Evolutionary conservation across 2,329 filamentous ascomycete species (phyloP), one percentile per base, ranked within the genome.

Genomic region (Penicillium sp.): DNA sequence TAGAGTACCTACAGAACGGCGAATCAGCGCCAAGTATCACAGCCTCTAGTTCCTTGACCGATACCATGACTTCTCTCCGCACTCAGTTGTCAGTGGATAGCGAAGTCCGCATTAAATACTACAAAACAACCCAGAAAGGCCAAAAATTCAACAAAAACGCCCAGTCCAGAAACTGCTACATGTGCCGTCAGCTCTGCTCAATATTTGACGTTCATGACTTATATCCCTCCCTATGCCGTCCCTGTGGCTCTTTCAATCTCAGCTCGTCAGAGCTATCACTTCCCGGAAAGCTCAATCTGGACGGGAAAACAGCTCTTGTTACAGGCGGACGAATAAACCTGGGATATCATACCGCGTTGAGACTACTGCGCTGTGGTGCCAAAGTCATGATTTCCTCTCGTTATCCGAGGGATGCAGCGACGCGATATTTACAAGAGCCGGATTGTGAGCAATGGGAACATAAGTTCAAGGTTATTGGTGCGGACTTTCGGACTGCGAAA

Each of bases 401-500:
- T 15, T 75, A 75, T 46, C 73, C 72, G 8, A 57, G 60, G 7
- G 73, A 75, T 51, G 69, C 73, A 6, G 65, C 66, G 20, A 49
- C 54, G 2, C 64, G 71, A 25, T 74, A 73, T 55, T 25, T 53
- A 11, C 42, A 22, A 2, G 59, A 60, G 27, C n/a, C 26, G 14
- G 59, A 63, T 42, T 60, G 57, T 12, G n/a, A 40, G 12, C 18
- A 44, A 20, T 62, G 55, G 59, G 42, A 47, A 9, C 20, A 41
- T 4, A 56, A 69, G 44, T 41, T 68, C 48, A 55, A 68, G 48
- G 60, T 73, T n/a, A 54, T 72, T 14, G 71, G 71, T 0, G 71
- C 71, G 5, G 71, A 73, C 33, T 74, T 74, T 51, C 57, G 71
- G 41, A 58, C 64, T 4, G 66, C 70, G 14, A 57, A 45, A 18